Percentiles rank a stretch among this genome's conserved stretches.
phyloP scores from a whole-genome alignment of 352 stramenopile genomes.

The Phytopythium ostracodes region DNA sequence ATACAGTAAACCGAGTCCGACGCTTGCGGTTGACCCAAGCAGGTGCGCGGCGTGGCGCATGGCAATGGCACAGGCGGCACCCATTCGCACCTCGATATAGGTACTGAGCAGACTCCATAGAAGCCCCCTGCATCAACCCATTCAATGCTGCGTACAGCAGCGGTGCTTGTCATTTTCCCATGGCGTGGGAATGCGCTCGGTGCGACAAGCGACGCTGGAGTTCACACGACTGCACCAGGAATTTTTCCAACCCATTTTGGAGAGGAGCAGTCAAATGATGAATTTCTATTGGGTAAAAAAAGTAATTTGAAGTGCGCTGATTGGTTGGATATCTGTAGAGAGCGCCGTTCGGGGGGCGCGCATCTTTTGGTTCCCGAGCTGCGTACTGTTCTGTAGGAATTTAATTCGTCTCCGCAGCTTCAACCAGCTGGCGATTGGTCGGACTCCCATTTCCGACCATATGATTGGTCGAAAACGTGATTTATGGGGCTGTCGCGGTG shows the following conservation, averaged over 20 bases:
- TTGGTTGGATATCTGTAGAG: not conserved
- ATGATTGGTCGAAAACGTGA: not conserved
- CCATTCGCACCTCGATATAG: not conserved
- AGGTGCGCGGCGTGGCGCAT: not conserved
- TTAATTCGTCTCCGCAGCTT: constrained; percentile 1
- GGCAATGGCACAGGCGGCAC: no score
- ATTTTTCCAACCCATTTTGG: not conserved
- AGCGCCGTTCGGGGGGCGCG: not conserved
- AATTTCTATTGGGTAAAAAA: not conserved
- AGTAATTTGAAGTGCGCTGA: not conserved
- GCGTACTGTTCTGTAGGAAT: not conserved
- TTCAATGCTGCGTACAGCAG: no score
- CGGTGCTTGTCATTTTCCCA: no score
- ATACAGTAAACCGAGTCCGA: not conserved
- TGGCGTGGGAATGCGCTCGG: no score
- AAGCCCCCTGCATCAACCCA: no score
- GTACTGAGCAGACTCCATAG: no score
- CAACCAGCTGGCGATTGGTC: constrained; percentile 1
- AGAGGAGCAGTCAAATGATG: not conserved
- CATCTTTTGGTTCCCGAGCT: not conserved
- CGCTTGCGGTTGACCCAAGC: not conserved
- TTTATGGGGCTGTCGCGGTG: not conserved
- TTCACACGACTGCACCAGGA: not conserved
- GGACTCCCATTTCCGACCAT: not conserved
- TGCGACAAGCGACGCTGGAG: not conserved